A percentile compares a stretch with the other conserved stretches of the same genome.
phyloP scores from a whole-genome alignment of 805 yeast genomes.

The Candida ortonii region DNA sequence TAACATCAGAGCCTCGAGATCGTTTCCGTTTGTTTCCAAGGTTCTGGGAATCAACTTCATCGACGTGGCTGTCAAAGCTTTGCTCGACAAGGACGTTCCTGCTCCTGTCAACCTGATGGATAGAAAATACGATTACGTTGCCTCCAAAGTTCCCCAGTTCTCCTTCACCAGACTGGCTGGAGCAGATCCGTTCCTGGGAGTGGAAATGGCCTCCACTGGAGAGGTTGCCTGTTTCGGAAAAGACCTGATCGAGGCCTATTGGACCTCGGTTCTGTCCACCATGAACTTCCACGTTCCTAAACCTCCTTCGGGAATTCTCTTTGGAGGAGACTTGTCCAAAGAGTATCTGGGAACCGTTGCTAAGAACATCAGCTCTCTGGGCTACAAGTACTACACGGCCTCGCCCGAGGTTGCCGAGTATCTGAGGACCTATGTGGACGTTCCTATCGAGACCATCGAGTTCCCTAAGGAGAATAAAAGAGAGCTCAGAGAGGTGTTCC shows the following conservation, averaged over 20 bases:
- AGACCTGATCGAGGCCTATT: constrained; percentile 85
- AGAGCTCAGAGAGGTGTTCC: constrained; percentile 90
- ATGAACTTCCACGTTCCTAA: constrained; percentile 95
- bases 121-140: constrained; percentile 74
- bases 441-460: constrained; percentile 62
- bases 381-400: constrained; percentile 80
- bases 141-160: constrained; percentile 97
- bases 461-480: constrained; percentile 94
- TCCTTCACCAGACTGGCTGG: constrained; percentile 98
- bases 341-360: constrained; percentile 75
- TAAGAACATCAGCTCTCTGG: constrained; percentile 60
- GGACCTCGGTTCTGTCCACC: constrained; percentile 95
- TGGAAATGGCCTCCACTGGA: constrained; percentile 99
- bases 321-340: constrained; percentile 88
- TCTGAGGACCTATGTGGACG: constrained; percentile 49
- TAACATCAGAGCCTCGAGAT: constrained; percentile 96
- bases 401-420: constrained; percentile 69
- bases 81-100: constrained; percentile 71
- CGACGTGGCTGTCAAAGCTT: constrained; percentile 88
- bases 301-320: constrained; percentile 85
- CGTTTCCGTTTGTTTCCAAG: constrained; percentile 98
- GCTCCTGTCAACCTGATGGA: constrained; percentile 82
- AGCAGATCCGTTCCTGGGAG: constrained; percentile 98
- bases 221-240: constrained; percentile 97
- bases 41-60: constrained; percentile 93